Conservation (phyloP, 371 early-diverging fungal species). For the Mucor racemosus region DNA sequence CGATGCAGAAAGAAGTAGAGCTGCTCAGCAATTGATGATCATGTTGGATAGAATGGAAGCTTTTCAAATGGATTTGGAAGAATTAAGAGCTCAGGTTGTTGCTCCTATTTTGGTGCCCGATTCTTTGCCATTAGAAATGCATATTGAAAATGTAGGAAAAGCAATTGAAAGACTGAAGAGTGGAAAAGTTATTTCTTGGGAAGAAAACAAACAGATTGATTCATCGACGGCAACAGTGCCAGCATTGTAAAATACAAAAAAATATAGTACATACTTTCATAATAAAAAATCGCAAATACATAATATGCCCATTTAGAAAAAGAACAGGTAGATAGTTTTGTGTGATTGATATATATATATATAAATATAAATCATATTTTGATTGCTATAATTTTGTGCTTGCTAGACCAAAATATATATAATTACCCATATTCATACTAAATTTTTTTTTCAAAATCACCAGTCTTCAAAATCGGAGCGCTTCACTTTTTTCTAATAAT, state of each 20-base stretch:
- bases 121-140: slow-evolving; percentile 46
- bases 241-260: not conserved
- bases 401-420: too few species aligned
- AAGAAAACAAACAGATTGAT: slow-evolving; percentile 23
- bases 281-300: too few species aligned
- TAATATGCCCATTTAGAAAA: too few species aligned
- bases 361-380: too few species aligned
- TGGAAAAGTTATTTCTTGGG: slow-evolving; percentile 42
- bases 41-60: slow-evolving; percentile 51
- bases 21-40: slow-evolving; percentile 37
- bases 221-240: not conserved
- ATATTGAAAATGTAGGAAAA: slow-evolving; percentile 54
- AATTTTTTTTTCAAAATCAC: too few species aligned
- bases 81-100: slow-evolving; percentile 49
- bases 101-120: slow-evolving; percentile 46
- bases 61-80: slow-evolving; percentile 56
- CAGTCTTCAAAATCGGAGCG: too few species aligned
- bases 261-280: not conserved
- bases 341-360: too few species aligned
- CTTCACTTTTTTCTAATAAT: too few species aligned
- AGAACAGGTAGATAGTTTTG: too few species aligned
- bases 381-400: too few species aligned
- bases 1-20: slow-evolving; percentile 39
- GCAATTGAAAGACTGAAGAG: slow-evolving; percentile 47
- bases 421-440: too few species aligned